Conservation (phyloP, 371 early-diverging fungal genomes). For the Chytridiales sp. region DNA sequence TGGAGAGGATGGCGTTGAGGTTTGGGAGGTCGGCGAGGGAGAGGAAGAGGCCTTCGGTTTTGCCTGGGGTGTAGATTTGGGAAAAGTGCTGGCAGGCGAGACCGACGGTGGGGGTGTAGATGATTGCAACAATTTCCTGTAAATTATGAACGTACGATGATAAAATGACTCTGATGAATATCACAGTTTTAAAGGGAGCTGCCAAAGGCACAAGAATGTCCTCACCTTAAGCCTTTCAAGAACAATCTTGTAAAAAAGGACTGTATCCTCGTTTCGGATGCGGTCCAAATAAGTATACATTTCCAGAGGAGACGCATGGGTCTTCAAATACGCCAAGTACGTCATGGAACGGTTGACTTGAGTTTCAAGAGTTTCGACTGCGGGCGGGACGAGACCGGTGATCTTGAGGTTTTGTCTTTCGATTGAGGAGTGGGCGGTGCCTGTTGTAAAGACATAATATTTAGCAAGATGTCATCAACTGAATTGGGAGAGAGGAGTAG, state of each 20-base stretch:
- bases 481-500: too few species aligned
- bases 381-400: conserved; percentile 66
- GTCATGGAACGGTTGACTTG: conserved; percentile 68
- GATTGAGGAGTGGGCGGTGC: neutral
- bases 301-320: conserved; percentile 58
- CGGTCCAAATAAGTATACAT: conserved; percentile 81
- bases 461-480: too few species aligned
- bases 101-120: conserved; percentile 92
- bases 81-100: conserved; percentile 87
- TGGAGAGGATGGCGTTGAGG: conserved; percentile 68
- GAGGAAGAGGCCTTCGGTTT: conserved; percentile 83
- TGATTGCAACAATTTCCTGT: conserved; percentile 40
- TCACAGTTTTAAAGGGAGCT: neutral
- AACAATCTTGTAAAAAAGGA: conserved; percentile 77
- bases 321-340: conserved; percentile 39
- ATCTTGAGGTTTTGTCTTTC: neutral
- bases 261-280: conserved; percentile 72
- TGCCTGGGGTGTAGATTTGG: conserved; percentile 78
- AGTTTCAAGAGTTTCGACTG: conserved; percentile 65
- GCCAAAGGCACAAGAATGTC: neutral
- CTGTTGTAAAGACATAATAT: too few species aligned
- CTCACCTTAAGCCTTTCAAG: conserved; percentile 60
- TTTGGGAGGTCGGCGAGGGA: conserved; percentile 70
- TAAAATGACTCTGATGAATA: neutral
- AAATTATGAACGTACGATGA: too few species aligned